Base-by-base conservation (phyloP, 176 grass and related monocot species). In the Ampelocalamus luodianensis region DNA sequence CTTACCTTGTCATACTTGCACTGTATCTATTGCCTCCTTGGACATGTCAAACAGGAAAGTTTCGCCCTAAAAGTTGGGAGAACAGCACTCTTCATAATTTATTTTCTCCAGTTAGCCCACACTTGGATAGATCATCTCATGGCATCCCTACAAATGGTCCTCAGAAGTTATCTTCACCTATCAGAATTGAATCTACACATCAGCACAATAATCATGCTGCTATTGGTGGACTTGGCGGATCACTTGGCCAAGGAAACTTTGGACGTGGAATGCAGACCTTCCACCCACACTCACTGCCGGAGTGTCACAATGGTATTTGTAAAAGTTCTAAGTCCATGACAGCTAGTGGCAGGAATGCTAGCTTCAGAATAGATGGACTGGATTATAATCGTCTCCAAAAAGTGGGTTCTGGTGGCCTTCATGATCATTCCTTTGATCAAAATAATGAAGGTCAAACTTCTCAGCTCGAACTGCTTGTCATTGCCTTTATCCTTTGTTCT, bases 221-320 rank as follows among this genome's bases (percentile, higher is more conserved):
- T 68, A 62, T 87, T 27, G 29, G 55, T 68, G 92, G 85, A 63
- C 72, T 62, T 75, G 88, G 44, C 17, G 58, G 87, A 7, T 85
- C 86, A 17, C 83, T 82, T 85, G 89, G 89, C 75, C 86, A 94
- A 75, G 77, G 72, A 65, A 91, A 45, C 66, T 87, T 89, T 87
- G 89, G 71, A 64, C 48, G 24, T 77, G 88, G 83, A 69, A 67
- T 92, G 76, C 90, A 71, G 76, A 64, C 54, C 76, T 88, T 92
- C 82, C 85, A 88, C 58, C 70, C 88, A 78, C 79, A 86, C n/a
- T 95, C 90, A 15, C 76, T 95, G 64, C 90, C 88, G n/a, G 90
- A 92, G 29, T 60, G 18, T 86, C 74, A 88, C 20, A 78, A 75
- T 48, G 18, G 79, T 55, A 36, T 88, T 39, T 79, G 53, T 51